Evolutionary conservation across 495 filamentous ascomycete genomes (phyloP), one percentile per base, ranked within the genome.

Genomic region (Annulohypoxylon moriforme): DNA sequence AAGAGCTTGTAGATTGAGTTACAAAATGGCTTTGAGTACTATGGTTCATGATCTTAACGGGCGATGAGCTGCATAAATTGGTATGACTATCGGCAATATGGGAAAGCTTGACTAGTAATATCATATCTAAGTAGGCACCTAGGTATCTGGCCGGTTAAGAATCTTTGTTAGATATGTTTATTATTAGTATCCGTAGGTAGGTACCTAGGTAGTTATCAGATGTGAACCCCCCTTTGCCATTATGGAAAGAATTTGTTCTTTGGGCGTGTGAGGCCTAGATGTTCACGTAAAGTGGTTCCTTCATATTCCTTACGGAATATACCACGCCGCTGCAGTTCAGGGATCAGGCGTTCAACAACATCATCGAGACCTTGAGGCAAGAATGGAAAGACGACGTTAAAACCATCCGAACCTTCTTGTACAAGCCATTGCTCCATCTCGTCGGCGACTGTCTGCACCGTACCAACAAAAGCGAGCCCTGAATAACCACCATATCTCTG

Each of bases 311-410:
- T 63, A 13, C 85, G 78, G 75, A 88, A 86, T 25, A 88, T 53
- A 0, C 84, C 84, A 40, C 85, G 75, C 0, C 82, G 77, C 68
- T 86, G 85, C 61, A 88, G 71, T 67, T 87, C 85, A 2, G 86
- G 86, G 18, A 88, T 75, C 60, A 88, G 67, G 20, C 72, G 76
- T 34, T 85, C 75, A 0, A 79, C 80, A 0, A 86, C 84, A 64
- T 84, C 86, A 29, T 86, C 84, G 60, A 88, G 60, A 0, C 85
- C 85, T 60, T 86, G 83, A 0, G 85, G 85, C 67, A 87, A 63
- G 61, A 83, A 85, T 0, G 85, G 83, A 47, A 84, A 85, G 16
- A 75, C 79, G 33, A 85, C 78, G 9, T 82, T 85, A 52, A 85
- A 83, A 0, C 84, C 85, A 73, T 86, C 82, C 0, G 80, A 77